A percentile compares a stretch with the other conserved stretches of the same genome.
Conservation (phyloP, 306 rosid species). For the Vigna mungo region DNA sequence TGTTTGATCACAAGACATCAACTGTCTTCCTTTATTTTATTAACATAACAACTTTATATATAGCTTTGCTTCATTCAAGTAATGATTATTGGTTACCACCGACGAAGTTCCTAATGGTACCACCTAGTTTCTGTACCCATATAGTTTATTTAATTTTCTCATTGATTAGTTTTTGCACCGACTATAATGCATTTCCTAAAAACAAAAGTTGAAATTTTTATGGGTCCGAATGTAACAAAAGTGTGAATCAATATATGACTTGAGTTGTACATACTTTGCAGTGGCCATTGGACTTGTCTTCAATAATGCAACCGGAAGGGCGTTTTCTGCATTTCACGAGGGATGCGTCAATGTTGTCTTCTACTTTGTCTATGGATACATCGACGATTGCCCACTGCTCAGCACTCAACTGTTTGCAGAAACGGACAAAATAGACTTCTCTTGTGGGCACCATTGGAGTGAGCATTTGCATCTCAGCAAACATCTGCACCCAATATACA, state of each 20-base stretch:
- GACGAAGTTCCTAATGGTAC: not conserved
- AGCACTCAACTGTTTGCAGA: slow-evolving; percentile 76
- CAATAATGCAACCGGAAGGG: slow-evolving; percentile 95
- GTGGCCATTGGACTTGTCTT: slow-evolving; percentile 92
- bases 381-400: slow-evolving; percentile 95
- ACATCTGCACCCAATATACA: slow-evolving; percentile 65
- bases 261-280: slow-evolving; percentile 73
- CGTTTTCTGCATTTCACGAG: slow-evolving; percentile 89
- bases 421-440: slow-evolving; percentile 88
- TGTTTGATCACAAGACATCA: not conserved
- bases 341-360: slow-evolving; percentile 83
- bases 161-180: not conserved
- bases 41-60: not conserved
- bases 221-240: slow-evolving; percentile 3
- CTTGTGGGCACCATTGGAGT: slow-evolving; percentile 94
- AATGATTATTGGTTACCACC: slow-evolving; percentile 10
- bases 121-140: not conserved
- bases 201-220: not conserved
- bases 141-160: not conserved
- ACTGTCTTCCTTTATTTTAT: not conserved
- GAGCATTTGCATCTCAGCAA: slow-evolving; percentile 94
- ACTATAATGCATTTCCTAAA: not conserved
- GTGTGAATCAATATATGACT: not conserved
- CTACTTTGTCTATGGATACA: slow-evolving; percentile 88
- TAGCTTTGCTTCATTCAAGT: not conserved